Percentiles rank a stretch among this genome's conserved stretches.
Conservation (phyloP, 2,329 filamentous ascomycete genomes). For the Neocucurbitaria cava region DNA sequence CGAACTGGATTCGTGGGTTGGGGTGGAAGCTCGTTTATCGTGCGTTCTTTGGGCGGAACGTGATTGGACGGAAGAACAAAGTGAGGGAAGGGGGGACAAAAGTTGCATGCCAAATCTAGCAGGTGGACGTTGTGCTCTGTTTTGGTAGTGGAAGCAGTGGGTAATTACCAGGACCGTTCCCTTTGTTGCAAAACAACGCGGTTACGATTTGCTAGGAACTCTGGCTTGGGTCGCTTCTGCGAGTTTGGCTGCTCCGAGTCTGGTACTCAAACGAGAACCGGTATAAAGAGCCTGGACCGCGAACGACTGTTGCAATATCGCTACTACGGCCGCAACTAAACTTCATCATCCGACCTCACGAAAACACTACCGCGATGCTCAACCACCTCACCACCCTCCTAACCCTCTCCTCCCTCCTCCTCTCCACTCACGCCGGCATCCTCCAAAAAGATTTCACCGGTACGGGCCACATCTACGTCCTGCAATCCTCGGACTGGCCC, state of each 20-base stretch:
- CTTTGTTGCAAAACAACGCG: neutral
- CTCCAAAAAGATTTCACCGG: constrained; percentile 39
- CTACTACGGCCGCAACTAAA: too few species aligned
- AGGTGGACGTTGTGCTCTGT: neutral
- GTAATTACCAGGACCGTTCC: neutral
- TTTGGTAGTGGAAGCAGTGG: neutral
- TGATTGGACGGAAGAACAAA: neutral
- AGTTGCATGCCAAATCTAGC: neutral
- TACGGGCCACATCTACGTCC: constrained; percentile 38
- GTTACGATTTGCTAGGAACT: neutral
- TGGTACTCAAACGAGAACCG: neutral
- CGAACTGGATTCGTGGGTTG: too few species aligned
- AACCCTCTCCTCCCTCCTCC: constrained; percentile 9
- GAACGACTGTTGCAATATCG: too few species aligned
- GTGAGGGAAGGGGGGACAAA: neutral
- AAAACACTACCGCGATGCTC: constrained; percentile 11
- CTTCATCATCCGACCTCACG: neutral
- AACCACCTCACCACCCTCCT: constrained; percentile 14
- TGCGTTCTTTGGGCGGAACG: neutral
- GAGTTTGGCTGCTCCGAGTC: neutral
- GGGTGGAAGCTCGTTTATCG: neutral
- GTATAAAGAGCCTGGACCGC: neutral
- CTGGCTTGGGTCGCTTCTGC: neutral
- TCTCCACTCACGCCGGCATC: constrained; percentile 22
- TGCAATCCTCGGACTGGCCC: constrained; percentile 36